phyloP scores from a whole-genome alignment of 78 protist genomes.

The Diacronema lutheri region DNA sequence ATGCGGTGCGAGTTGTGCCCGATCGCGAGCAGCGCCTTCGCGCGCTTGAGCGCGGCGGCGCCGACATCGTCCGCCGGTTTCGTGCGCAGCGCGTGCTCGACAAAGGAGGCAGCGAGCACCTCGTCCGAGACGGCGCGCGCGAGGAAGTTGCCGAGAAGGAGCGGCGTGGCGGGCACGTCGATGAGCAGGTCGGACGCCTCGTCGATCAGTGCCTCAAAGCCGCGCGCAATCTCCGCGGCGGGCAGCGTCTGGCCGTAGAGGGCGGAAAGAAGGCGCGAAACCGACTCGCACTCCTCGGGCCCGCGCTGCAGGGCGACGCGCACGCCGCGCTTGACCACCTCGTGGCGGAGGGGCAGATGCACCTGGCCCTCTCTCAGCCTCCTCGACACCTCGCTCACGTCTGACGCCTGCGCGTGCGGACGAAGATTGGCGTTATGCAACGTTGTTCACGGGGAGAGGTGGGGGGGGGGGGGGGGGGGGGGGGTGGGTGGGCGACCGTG shows the following conservation, averaged over 20 bases:
- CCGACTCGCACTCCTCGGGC: not conserved
- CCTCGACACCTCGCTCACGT: not conserved
- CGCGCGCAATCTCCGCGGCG: not conserved
- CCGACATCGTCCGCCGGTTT: no score
- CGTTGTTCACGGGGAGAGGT: no score
- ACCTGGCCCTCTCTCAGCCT: not conserved
- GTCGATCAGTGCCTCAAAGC: not conserved
- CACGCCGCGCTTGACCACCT: not conserved
- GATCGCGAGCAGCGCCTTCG: no score
- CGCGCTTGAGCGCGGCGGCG: no score
- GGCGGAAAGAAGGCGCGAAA: not conserved
- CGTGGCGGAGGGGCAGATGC: not conserved
- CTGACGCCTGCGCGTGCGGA: not conserved
- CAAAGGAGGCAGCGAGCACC: not conserved
- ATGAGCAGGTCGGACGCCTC: not conserved
- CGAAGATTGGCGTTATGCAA: no score
- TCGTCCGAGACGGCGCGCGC: constrained; percentile 11
- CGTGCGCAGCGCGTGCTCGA: not conserved
- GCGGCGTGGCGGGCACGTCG: not conserved
- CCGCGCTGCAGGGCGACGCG: not conserved
- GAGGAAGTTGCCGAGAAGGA: not conserved
- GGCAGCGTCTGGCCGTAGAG: not conserved
- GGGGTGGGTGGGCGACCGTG: not conserved
- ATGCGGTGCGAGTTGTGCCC: no score
- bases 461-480: not conserved